phyloP scores from a whole-genome alignment of 345 rosid species.

The Trapa incisa region DNA sequence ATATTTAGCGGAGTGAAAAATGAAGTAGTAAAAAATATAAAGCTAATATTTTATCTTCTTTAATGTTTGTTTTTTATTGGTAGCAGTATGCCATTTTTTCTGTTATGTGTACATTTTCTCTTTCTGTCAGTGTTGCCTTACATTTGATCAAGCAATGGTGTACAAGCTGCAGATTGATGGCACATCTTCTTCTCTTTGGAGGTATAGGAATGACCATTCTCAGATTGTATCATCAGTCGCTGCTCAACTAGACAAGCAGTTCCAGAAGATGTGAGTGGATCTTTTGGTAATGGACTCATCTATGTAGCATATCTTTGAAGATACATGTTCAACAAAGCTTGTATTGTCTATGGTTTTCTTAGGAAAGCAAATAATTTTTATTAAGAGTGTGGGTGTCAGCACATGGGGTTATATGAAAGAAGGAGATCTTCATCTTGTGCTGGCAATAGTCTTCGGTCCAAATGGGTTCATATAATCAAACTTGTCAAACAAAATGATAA shows the following conservation, averaged over 20 bases:
- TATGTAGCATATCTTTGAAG: not conserved
- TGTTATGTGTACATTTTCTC: not conserved
- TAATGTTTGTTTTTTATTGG: too few species aligned
- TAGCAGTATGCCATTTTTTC: not conserved
- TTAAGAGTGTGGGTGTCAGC: not conserved
- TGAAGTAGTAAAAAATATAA: not conserved
- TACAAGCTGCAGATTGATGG: constrained; percentile 33
- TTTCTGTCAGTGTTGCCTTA: not conserved
- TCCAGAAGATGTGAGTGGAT: constrained; percentile 63
- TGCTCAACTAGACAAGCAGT: constrained; percentile 54
- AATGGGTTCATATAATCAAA: too few species aligned
- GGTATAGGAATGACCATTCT: constrained; percentile 25
- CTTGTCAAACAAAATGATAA: not conserved
- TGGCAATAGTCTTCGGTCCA: too few species aligned
- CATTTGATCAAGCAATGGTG: too few species aligned
- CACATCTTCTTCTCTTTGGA: constrained; percentile 42
- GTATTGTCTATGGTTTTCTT: not conserved
- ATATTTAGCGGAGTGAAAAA: not conserved
- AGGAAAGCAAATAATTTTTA: not conserved
- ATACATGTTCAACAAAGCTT: not conserved
- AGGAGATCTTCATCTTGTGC: not conserved
- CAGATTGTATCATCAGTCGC: constrained; percentile 27
- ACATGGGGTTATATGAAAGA: not conserved
- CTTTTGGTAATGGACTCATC: not conserved
- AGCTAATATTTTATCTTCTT: too few species aligned